Base-by-base conservation (phyloP, 1,284 basidiomycete species). In the Trichosporon faecale region DNA sequence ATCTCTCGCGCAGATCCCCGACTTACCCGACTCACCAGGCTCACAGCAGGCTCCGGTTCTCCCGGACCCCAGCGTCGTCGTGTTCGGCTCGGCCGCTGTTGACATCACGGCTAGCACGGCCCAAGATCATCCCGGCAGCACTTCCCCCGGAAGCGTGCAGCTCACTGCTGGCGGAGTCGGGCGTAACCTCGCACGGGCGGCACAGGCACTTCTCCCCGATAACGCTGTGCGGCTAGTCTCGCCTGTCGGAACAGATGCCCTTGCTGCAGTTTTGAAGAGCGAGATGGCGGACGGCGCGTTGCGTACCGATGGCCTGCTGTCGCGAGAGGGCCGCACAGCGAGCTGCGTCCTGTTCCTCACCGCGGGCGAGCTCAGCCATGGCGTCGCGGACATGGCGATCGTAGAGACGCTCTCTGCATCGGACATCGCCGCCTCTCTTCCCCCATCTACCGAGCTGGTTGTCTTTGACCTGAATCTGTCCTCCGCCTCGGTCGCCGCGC, bases 301-400 rank as follows among this genome's bases (percentile, higher is more conserved):
- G 90, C 86, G 93, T 27, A 88, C 86, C 0, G 94, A 97, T 80
- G 96, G 95, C 0, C 83, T 98, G 14, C 76, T 91, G 1, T 27
- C 64, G 12, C 46, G 33, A 1, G 8, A 78, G 4, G 78, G 81
- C 18, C 84, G 87, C 68, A 92, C 91, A 21, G 89, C 95, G 0
- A 90, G 92, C 7, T 96, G 95, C 83, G 94, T 91, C 74, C 89
- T 98, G 84, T 85, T 94, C 46, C 84, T 99, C 57, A 91, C 94
- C 77, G 79, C 85, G 11, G 94, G 95, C 0, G 88, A 89, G 67
- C 86, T 99, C 11, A 85, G 91, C 1, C 88, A 88, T 21, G 97
- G 97, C 6, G 89, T 98, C 5, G 94, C 95, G 5, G 95, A 98
- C 80, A 98, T 98, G 92, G 88, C 86, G 49, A 90, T 94, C 52